Evolutionary conservation across 164 flowering plant species (phyloP), one percentile per base, ranked within the genome.

Genomic region (Chimonanthus salicifolius): DNA sequence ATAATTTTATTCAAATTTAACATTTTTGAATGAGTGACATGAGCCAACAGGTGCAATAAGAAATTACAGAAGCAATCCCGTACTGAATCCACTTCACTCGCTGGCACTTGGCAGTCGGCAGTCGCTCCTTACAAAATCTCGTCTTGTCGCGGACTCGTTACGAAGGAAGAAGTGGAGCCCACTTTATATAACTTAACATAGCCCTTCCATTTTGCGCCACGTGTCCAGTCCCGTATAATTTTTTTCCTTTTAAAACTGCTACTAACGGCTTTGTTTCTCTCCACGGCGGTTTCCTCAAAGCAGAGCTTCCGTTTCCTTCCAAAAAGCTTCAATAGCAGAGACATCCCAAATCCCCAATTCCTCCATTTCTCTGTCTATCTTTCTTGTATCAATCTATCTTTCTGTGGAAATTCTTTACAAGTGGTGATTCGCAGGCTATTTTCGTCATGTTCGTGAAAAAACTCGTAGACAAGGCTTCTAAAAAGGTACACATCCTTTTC

Each of bases 381-480:
- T 48, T 65, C 5, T 45, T 0, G 2, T 10, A 7, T 7, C 20
- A 18, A 63, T 33, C 66, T 33, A 33, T 33, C 33, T 33, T 18
- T 33, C 46, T n/a, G 13, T 3, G 2, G 47, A 45, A 43, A 13
- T 33, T 33, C 33, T 33, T 33, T 33, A 33, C 33, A 65, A 44
- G 16, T 43, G 45, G n/a, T 11, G 48, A 65, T 44, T 45, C 13
- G 68, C 5, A 65, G 68, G 47, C 18, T 49, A 11, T 33, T 65
- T 15, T 64, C 33, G 2, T 8, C 4, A 90, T 88, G 90, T 92
- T 92, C 71, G 93, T 90, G 46, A 90, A 84, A 75, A 90, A 88
- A 81, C 83, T 92, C 15, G 97, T 89, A 15, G 97, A 88, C 71
- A 92, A 82, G 87, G 90, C 90, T 74, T 74, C 84, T 2, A 85